These are phyloP conservation scores for Malus fusca DNA, from an alignment of 306 rosid genomes.

Conservation along the genomic window DNA sequence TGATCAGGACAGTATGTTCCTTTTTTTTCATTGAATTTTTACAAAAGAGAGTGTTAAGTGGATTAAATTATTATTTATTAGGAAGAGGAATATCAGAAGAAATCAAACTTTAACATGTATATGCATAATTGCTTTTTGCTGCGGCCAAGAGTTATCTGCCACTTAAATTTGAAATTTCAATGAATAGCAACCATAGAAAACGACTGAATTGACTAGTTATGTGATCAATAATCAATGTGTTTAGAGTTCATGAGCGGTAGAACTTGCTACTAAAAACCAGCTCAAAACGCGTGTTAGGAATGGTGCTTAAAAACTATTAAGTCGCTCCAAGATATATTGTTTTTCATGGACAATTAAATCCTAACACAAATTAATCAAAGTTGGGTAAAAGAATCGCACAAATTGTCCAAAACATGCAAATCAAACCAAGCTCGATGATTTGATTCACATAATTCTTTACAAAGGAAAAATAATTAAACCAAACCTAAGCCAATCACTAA, in stretches of 20 bases:
- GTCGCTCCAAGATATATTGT: neutral
- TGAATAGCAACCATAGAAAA: too few species aligned
- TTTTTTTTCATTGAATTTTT: neutral
- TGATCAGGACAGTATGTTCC: accelerated
- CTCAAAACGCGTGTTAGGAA: neutral
- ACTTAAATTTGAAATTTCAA: too few species aligned
- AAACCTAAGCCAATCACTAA: neutral
- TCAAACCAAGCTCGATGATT: neutral
- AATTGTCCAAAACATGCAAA: too few species aligned
- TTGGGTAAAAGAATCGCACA: neutral
- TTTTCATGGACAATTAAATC: neutral
- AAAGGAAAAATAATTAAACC: neutral
- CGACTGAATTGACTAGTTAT: neutral
- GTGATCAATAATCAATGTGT: too few species aligned
- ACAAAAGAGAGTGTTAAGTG: too few species aligned
- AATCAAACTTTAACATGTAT: too few species aligned
- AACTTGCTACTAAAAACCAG: neutral
- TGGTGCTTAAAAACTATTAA: neutral
- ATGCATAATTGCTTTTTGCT: too few species aligned
- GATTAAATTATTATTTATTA: too few species aligned
- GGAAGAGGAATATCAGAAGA: accelerated
- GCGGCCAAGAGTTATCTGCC: accelerated
- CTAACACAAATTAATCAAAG: neutral
- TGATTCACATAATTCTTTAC: neutral
- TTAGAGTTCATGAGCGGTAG: neutral